A percentile compares a stretch with the other conserved stretches of the same genome.
Evolutionary conservation across 208 protist genomes (phyloP).

Genomic region (Leishmania mexicana): DNA sequence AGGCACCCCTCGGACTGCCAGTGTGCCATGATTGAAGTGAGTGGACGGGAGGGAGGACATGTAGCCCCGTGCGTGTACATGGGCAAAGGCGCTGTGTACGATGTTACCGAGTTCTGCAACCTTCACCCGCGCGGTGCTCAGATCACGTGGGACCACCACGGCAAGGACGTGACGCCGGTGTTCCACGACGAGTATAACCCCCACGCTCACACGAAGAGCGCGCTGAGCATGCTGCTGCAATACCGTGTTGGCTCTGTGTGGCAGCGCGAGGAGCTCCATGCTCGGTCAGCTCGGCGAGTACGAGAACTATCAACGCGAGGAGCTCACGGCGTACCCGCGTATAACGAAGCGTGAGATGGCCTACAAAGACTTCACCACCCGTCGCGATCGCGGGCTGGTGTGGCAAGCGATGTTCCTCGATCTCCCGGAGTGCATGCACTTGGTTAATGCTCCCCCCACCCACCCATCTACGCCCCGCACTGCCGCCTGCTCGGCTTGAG

Average conservation of each 20-base stretch:
- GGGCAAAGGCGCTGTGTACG: slow-evolving; percentile 74
- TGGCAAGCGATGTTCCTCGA: slow-evolving; percentile 52
- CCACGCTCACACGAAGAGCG: slow-evolving; percentile 46
- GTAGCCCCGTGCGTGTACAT: slow-evolving; percentile 32
- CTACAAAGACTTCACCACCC: slow-evolving; percentile 57
- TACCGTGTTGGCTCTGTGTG: slow-evolving; percentile 42
- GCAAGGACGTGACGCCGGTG: slow-evolving; percentile 42
- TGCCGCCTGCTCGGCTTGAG: slow-evolving; percentile 52
- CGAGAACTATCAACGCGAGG: slow-evolving; percentile 37
- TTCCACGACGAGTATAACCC: slow-evolving; percentile 61
- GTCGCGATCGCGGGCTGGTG: slow-evolving; percentile 40
- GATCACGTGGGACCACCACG: slow-evolving; percentile 55
- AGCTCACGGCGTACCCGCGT: slow-evolving; percentile 53
- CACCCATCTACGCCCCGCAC: slow-evolving; percentile 40
- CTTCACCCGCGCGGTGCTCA: slow-evolving; percentile 72
- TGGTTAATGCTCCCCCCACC: slow-evolving; percentile 26
- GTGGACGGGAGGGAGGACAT: neutral
- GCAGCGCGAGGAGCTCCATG: slow-evolving; percentile 13
- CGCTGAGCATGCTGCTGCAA: slow-evolving; percentile 57
- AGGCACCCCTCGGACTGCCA: neutral
- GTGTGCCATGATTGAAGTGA: neutral
- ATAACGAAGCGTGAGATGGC: slow-evolving; percentile 47
- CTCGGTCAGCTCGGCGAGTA: slow-evolving; percentile 14
- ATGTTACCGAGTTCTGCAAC: slow-evolving; percentile 76
- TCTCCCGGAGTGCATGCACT: slow-evolving; percentile 49